Evolutionary conservation across 495 filamentous ascomycete genomes (phyloP), one percentile per base, ranked within the genome.

Genomic region (Xylaria castorea): DNA sequence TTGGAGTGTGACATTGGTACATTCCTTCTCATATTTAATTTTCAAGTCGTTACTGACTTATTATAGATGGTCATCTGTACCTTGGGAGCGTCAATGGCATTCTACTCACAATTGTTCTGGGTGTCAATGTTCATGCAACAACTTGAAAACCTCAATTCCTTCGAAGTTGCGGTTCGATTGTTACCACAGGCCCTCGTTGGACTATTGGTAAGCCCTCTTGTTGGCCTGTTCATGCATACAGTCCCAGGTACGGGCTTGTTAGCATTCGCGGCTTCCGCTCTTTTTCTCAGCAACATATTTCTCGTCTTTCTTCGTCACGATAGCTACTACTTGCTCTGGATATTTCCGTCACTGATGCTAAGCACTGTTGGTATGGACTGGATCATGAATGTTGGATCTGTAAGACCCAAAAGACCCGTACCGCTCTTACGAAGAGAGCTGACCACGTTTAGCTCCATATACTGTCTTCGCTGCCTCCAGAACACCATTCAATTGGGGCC

Each of bases 81-180:
- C 0, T 61, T 79, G 22, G 69, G 74, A 40, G 79, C 79, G 12
- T 77, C 79, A 40, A 82, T 82, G 80, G 79, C 80, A 53, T 82
- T 81, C 74, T 79, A 81, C 62, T 81, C 80, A 1, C 80, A 82
- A 40, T 71, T 79, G 12, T 82, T 82, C 66, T 82, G 80, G 80
- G 76, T 82, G 34, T 78, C 79, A 16, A 73, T 82, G 67, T 82
- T 81, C 63, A 80, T 82, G 80, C 79, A 81, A 68, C 77, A 81
- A 34, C 68, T 82, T 16, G 78, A 78, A 42, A 73, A 75, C 12
- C 73, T 81, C 0, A 70, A 74, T 32, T 73, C 78, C 12, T 78
- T 82, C 36, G 77, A 79, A 32, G 78, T 81, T 60, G 80, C 80
- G 27, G 73, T 77, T 18, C 72, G 77, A 55, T 66, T 82, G 25